Percentiles rank a stretch among this genome's conserved stretches.
These are phyloP conservation scores for Metarhizium sp. DNA, from an alignment of 2,329 filamentous ascomycete species.

Conservation along the genomic window DNA sequence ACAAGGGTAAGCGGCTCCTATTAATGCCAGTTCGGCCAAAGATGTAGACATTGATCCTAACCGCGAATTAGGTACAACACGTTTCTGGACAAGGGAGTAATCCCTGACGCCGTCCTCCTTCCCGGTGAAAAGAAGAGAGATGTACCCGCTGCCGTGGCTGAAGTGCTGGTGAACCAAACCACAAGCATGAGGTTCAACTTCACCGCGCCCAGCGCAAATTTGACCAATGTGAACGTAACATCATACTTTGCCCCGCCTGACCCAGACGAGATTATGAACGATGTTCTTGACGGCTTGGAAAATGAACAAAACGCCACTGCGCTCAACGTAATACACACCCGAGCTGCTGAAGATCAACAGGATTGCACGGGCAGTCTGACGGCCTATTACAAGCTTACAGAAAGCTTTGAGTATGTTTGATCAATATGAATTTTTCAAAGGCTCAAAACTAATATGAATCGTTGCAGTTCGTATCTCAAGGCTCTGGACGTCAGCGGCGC, in stretches of 20 bases:
- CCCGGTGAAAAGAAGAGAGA: not conserved
- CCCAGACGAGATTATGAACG: not conserved
- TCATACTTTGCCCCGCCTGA: not conserved
- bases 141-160: not conserved
- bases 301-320: too few relatives aligned
- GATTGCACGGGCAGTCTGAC: too few relatives aligned
- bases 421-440: too few relatives aligned
- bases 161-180: not conserved
- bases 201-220: not conserved
- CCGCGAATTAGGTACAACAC: not conserved
- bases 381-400: too few relatives aligned
- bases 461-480: conserved; percentile 1
- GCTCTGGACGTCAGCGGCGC: not conserved
- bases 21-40: too few relatives aligned
- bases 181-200: not conserved
- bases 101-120: not conserved
- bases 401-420: too few relatives aligned
- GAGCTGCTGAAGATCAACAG: too few relatives aligned
- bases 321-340: too few relatives aligned
- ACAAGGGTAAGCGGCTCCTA: not conserved
- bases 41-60: too few relatives aligned
- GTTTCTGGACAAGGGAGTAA: not conserved
- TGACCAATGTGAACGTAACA: not conserved
- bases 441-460: not conserved
- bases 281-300: not conserved